phyloP scores from a whole-genome alignment of 768 basidiomycete species.

The Termitomyces bulborhizus region DNA sequence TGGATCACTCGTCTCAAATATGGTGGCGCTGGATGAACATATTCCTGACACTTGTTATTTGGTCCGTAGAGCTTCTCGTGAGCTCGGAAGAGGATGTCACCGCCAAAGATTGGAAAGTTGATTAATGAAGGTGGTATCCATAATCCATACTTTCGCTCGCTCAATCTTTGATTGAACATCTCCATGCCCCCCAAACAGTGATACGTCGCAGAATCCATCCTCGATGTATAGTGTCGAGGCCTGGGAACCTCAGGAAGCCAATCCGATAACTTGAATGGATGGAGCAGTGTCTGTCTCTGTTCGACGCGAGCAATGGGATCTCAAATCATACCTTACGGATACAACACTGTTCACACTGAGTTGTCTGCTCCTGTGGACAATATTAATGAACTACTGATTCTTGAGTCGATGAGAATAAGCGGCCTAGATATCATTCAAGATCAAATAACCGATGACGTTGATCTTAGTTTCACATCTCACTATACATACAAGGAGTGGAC shows the following conservation, averaged over 20 bases:
- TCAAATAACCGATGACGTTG: too few relatives aligned
- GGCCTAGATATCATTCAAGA: too few relatives aligned
- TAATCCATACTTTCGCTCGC: not conserved
- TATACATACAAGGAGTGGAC: too few relatives aligned
- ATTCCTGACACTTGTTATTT: constrained; percentile 77
- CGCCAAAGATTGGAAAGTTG: constrained; percentile 75
- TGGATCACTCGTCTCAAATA: constrained; percentile 86
- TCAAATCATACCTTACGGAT: not conserved
- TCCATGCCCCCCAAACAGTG: constrained; percentile 4
- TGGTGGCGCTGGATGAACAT: constrained; percentile 95
- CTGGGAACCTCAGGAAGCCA: constrained; percentile 4
- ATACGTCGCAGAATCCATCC: constrained; percentile 12
- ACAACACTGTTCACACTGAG: not conserved
- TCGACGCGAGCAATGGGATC: not conserved
- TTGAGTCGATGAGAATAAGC: too few relatives aligned
- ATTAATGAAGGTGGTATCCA: constrained; percentile 29
- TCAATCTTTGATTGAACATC: not conserved
- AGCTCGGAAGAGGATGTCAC: constrained; percentile 64
- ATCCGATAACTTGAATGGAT: not conserved
- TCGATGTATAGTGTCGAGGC: constrained; percentile 8
- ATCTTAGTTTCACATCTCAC: too few relatives aligned
- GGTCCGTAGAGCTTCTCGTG: constrained; percentile 78
- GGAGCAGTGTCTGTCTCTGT: not conserved
- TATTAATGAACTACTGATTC: not conserved
- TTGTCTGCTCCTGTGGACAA: not conserved